Percentiles rank a stretch among this genome's conserved stretches.
These are phyloP conservation scores for Malassezia pachydermatis DNA, from an alignment of 1,284 basidiomycete genomes.

Conservation along the genomic window DNA sequence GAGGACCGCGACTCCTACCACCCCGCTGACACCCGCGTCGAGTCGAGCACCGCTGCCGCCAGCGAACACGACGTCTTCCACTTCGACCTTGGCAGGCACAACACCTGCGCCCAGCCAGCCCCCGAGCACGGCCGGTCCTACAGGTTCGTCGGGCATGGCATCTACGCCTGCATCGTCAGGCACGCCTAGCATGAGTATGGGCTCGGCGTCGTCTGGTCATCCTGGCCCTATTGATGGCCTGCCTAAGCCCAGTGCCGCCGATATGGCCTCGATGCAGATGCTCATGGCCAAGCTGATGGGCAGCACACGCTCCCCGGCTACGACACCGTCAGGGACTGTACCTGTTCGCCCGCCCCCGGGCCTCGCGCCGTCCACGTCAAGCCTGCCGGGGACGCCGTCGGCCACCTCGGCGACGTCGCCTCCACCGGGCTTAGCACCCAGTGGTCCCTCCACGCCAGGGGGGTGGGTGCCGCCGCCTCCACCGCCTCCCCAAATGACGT, in stretches of 20 bases:
- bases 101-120: not conserved
- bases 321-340: not conserved
- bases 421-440: not conserved
- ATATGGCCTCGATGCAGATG: conserved; percentile 45
- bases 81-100: not conserved
- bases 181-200: too few relatives aligned
- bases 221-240: not conserved
- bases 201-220: too few relatives aligned
- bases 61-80: not conserved
- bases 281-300: conserved; percentile 44
- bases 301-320: too few relatives aligned
- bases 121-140: not conserved
- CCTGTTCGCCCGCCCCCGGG: not conserved
- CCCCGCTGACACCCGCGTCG: conserved; percentile 4
- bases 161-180: conserved; percentile 19
- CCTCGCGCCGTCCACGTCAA: not conserved
- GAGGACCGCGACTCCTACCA: too few relatives aligned
- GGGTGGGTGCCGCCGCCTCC: not conserved
- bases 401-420: not conserved
- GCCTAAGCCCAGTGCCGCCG: conserved; percentile 26
- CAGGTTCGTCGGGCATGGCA: too few relatives aligned
- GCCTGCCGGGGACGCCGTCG: not conserved
- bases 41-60: not conserved
- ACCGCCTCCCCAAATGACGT: not conserved
- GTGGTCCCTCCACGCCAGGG: too few relatives aligned